A percentile compares a stretch with the other conserved stretches of the same genome.
phyloP scores from a whole-genome alignment of 768 basidiomycete species.

The Lepiota venenata region DNA sequence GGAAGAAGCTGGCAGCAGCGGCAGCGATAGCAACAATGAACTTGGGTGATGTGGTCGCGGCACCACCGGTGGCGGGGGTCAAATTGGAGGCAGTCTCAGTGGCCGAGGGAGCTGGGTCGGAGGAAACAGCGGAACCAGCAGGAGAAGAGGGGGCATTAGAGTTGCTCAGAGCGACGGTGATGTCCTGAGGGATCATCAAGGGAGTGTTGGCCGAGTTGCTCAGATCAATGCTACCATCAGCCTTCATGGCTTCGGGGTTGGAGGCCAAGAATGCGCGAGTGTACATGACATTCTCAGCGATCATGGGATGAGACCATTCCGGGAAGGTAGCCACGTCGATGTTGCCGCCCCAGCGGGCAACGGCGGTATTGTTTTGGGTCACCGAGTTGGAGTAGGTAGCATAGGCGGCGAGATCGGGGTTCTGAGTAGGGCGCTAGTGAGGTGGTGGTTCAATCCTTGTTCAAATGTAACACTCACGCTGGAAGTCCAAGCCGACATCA shows the following conservation, averaged over 20 bases:
- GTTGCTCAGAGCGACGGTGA: slow-evolving; percentile 41
- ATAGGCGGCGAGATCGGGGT: slow-evolving; percentile 56
- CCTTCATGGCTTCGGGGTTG: slow-evolving; percentile 48
- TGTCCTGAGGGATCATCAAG: slow-evolving; percentile 58
- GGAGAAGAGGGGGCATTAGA: slow-evolving; percentile 26
- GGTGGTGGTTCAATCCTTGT: neutral
- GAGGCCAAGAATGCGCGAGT: slow-evolving; percentile 41
- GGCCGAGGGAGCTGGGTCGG: slow-evolving; percentile 26
- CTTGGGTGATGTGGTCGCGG: slow-evolving; percentile 39
- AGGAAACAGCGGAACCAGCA: slow-evolving; percentile 20
- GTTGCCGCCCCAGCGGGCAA: slow-evolving; percentile 58
- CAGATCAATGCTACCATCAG: slow-evolving; percentile 51
- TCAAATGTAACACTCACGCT: slow-evolving; percentile 32
- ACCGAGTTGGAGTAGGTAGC: slow-evolving; percentile 43
- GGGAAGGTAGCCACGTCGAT: slow-evolving; percentile 58
- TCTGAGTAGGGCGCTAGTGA: slow-evolving; percentile 26
- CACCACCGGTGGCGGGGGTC: slow-evolving; percentile 34
- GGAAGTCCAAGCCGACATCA: slow-evolving; percentile 47
- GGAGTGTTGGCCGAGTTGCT: slow-evolving; percentile 38
- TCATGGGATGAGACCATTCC: slow-evolving; percentile 43
- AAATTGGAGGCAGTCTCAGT: slow-evolving; percentile 22
- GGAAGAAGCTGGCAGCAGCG: slow-evolving; percentile 41
- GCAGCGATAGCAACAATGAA: slow-evolving; percentile 47
- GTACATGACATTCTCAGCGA: slow-evolving; percentile 58
- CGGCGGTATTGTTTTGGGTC: slow-evolving; percentile 46